phyloP scores from a whole-genome alignment of 2,329 filamentous ascomycete species.

The Trichophyton benhamiae region DNA sequence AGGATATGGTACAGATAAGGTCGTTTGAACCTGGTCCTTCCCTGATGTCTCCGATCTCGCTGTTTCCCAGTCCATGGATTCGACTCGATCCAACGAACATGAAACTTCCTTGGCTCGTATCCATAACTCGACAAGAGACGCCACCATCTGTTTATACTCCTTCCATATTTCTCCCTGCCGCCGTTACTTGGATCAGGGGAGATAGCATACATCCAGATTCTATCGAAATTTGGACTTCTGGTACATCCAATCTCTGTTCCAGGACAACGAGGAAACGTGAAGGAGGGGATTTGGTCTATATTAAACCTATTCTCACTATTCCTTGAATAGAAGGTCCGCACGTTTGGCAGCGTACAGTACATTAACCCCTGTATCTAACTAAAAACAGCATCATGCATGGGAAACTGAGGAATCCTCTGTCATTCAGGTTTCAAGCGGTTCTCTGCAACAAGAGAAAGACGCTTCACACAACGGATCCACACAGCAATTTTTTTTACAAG shows the following conservation, averaged over 20 bases:
- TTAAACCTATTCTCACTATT: background rate
- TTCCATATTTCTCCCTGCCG: background rate
- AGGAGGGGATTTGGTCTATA: background rate
- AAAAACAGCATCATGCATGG: background rate
- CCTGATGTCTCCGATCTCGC: background rate
- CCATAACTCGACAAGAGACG: background rate
- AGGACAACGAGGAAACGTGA: background rate
- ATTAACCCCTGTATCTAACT: background rate
- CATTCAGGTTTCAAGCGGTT: background rate
- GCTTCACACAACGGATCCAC: background rate
- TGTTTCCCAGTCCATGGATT: background rate
- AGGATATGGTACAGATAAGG: background rate
- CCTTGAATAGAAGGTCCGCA: background rate
- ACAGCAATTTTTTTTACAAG: background rate
- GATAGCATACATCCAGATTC: background rate
- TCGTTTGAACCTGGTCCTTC: background rate
- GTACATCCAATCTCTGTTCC: background rate
- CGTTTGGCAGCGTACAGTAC: background rate
- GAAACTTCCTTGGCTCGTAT: conserved; percentile 1
- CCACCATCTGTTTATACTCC: background rate
- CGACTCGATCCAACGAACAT: background rate
- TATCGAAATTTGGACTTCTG: background rate
- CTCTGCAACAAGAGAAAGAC: background rate
- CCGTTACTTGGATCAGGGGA: background rate
- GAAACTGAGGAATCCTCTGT: background rate